Evolutionary conservation across 139 green algal species (phyloP).

Genomic region (Asterochloris erici): DNA sequence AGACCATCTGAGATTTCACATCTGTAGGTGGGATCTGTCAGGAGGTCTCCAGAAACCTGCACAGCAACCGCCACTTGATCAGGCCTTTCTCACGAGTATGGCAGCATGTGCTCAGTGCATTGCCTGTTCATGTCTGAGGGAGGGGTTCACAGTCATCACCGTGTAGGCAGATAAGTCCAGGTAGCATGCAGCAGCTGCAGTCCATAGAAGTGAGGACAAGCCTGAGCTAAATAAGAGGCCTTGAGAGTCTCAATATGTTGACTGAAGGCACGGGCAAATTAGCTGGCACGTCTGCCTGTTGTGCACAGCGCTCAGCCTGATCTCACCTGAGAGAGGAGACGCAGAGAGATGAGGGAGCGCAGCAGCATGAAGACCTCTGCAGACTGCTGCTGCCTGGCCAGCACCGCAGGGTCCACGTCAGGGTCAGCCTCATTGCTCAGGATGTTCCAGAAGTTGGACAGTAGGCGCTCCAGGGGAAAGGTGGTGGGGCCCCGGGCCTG

Average conservation of each 20-base stretch:
- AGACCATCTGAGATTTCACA: constrained; percentile 40
- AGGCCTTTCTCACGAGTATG: background rate
- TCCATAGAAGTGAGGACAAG: background rate
- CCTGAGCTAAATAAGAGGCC: background rate
- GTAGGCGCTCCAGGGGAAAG: constrained; percentile 61
- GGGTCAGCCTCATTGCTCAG: constrained; percentile 19
- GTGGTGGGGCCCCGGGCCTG: constrained; percentile 45
- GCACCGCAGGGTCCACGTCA: background rate
- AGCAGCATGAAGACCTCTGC: constrained; percentile 40
- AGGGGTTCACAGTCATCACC: background rate
- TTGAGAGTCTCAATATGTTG: background rate
- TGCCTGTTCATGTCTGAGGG: background rate
- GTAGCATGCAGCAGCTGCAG: background rate
- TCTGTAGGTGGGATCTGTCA: constrained; percentile 35
- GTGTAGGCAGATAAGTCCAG: background rate
- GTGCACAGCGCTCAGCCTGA: no score
- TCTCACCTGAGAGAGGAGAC: constrained; percentile 34
- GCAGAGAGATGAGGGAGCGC: constrained; percentile 35
- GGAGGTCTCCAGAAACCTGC: constrained; percentile 25
- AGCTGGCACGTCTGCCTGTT: no score
- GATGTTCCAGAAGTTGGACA: constrained; percentile 55
- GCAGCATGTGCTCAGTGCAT: background rate
- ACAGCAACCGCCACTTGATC: background rate
- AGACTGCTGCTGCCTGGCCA: constrained; percentile 16
- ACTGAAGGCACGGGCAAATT: background rate